Conservation (phyloP, 257 asterid species). For the Capsicum pubescens region DNA sequence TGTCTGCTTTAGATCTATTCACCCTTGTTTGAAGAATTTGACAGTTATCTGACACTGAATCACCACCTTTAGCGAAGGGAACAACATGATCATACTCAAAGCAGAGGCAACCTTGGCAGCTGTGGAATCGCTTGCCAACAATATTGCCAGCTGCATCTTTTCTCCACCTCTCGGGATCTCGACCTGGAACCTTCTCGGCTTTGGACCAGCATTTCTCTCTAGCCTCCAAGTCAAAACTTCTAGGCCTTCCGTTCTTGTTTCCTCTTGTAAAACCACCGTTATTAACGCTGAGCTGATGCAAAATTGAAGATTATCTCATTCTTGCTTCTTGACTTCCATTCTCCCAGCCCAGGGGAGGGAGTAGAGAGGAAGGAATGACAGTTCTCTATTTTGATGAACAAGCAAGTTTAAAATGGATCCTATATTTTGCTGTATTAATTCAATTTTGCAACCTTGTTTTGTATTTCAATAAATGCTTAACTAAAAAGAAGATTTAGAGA, state of each 20-base stretch:
- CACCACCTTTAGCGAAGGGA: slow-evolving; percentile 81
- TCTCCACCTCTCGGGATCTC: slow-evolving; percentile 87
- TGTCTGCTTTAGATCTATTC: slow-evolving; percentile 73
- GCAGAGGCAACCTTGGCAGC: slow-evolving; percentile 82
- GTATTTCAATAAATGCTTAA: neutral
- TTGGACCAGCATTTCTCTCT: slow-evolving; percentile 72
- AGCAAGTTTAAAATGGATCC: neutral
- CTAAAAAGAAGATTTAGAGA: neutral
- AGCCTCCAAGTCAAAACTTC: slow-evolving; percentile 62
- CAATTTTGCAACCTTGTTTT: neutral
- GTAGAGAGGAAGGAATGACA: slow-evolving; percentile 16
- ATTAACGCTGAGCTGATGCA: slow-evolving; percentile 42
- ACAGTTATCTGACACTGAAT: slow-evolving; percentile 71
- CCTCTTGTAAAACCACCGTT: slow-evolving; percentile 36
- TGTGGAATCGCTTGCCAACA: slow-evolving; percentile 69
- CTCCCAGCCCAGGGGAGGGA: slow-evolving; percentile 23
- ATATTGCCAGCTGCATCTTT: slow-evolving; percentile 81
- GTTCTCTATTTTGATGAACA: slow-evolving; percentile 4
- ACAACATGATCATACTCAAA: slow-evolving; percentile 72
- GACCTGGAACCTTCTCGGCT: slow-evolving; percentile 66
- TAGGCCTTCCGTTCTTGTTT: slow-evolving; percentile 54
- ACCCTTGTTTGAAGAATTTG: slow-evolving; percentile 90
- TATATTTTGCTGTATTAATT: neutral
- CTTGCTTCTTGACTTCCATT: slow-evolving; percentile 11
- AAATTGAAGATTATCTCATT: slow-evolving; percentile 35